phyloP scores from a whole-genome alignment of 495 filamentous ascomycete genomes.

The Trichocladium uniseriatum region DNA sequence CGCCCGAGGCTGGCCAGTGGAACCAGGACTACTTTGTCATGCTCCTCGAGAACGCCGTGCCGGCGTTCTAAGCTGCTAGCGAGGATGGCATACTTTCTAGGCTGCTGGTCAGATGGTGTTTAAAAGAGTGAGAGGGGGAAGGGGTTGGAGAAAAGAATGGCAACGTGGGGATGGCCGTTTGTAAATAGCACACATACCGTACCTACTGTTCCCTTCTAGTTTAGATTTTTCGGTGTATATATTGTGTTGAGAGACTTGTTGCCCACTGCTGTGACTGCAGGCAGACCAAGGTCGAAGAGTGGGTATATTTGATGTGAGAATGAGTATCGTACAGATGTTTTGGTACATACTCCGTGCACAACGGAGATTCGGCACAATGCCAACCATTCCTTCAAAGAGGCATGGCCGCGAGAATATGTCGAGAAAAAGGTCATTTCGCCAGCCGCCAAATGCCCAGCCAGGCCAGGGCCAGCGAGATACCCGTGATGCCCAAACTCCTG shows the following conservation, averaged over 20 bases:
- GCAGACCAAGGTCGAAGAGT: too few species aligned
- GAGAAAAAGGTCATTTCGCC: conserved; percentile 21
- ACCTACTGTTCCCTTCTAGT: conserved; percentile 5
- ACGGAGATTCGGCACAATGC: too few species aligned
- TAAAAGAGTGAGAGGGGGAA: too few species aligned
- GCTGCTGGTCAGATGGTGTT: too few species aligned
- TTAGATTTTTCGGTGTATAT: conserved; percentile 7
- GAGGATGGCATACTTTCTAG: too few species aligned
- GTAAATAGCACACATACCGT: too few species aligned
- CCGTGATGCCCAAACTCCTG: conserved; percentile 57
- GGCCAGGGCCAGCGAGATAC: conserved; percentile 59
- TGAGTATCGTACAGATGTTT: neutral
- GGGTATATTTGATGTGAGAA: neutral
- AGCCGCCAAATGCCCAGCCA: conserved; percentile 53
- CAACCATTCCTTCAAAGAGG: too few species aligned
- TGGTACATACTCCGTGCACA: too few species aligned
- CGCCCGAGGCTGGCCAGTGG: conserved; percentile 73
- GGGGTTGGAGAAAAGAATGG: too few species aligned
- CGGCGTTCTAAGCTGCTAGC: conserved; percentile 32
- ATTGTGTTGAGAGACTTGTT: neutral
- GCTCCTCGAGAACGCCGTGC: conserved; percentile 59
- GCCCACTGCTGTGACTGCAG: too few species aligned
- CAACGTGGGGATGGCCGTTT: too few species aligned
- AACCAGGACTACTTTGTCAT: conserved; percentile 72
- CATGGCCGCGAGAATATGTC: too few species aligned